These are phyloP conservation scores for Cordia subcordata DNA, from an alignment of 257 asterid genomes.

Conservation along the genomic window DNA sequence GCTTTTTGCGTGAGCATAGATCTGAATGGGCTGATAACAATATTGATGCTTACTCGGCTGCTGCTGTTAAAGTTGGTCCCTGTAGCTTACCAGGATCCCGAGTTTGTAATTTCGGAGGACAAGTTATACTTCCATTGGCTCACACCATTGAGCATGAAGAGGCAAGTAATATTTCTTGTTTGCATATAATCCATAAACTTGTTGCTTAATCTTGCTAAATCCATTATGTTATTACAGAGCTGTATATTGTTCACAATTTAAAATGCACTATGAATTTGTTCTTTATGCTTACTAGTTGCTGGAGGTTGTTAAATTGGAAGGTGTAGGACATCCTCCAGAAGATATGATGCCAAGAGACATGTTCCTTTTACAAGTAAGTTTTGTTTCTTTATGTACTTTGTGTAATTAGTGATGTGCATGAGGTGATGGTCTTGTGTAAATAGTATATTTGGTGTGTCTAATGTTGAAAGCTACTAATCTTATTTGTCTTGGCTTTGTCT, in stretches of 20 bases:
- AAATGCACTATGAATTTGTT: background rate
- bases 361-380: conserved; percentile 72
- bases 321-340: conserved; percentile 65
- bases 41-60: conserved; percentile 76
- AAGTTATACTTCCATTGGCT: conserved; percentile 81
- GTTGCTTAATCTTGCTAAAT: background rate
- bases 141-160: conserved; percentile 90
- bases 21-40: conserved; percentile 94
- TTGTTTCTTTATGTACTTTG: background rate
- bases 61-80: conserved; percentile 67
- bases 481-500: too few relatives aligned
- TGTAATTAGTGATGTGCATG: too few relatives aligned
- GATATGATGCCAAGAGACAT: conserved; percentile 74
- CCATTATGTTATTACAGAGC: background rate
- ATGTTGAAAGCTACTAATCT: too few relatives aligned
- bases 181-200: too few relatives aligned
- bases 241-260: background rate
- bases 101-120: conserved; percentile 66
- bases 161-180: conserved; percentile 17
- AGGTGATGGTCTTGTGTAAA: too few relatives aligned
- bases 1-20: conserved; percentile 83
- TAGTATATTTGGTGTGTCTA: too few relatives aligned
- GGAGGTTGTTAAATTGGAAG: conserved; percentile 87
- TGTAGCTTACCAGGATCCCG: conserved; percentile 39
- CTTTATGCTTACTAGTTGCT: conserved; percentile 48